phyloP scores from a whole-genome alignment of 257 asterid genomes.

The Capsicum pubescens region DNA sequence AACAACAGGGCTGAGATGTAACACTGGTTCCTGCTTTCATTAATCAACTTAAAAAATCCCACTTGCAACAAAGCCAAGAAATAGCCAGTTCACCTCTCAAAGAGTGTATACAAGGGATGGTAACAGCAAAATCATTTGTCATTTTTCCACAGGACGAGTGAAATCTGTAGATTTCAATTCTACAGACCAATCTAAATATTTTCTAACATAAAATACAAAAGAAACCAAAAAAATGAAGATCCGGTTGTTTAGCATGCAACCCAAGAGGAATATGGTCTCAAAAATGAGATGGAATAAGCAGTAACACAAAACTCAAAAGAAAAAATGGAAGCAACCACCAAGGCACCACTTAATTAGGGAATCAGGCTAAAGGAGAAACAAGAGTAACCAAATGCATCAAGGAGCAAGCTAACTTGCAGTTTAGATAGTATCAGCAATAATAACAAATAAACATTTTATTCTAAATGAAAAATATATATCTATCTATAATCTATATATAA shows the following conservation, averaged over 20 bases:
- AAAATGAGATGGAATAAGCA: background rate
- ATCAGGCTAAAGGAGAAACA: background rate
- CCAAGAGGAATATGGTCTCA: background rate
- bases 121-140: no score
- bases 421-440: background rate
- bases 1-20: no score
- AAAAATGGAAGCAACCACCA: background rate
- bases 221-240: background rate
- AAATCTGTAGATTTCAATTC: constrained; percentile 43
- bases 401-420: background rate
- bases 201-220: background rate
- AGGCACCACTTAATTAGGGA: background rate
- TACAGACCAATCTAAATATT: background rate
- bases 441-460: background rate
- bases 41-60: no score
- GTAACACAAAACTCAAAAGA: background rate
- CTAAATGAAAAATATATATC: background rate
- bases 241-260: background rate
- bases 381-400: background rate
- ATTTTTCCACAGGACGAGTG: no score
- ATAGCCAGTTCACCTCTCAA: no score
- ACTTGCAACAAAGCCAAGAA: no score
- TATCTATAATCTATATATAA: no score
- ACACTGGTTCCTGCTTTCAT: no score
- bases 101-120: no score